A percentile compares a stretch with the other conserved stretches of the same genome.
Conservation (phyloP, 192 early-diverging fungal genomes). For the Diversispora eburnea region DNA sequence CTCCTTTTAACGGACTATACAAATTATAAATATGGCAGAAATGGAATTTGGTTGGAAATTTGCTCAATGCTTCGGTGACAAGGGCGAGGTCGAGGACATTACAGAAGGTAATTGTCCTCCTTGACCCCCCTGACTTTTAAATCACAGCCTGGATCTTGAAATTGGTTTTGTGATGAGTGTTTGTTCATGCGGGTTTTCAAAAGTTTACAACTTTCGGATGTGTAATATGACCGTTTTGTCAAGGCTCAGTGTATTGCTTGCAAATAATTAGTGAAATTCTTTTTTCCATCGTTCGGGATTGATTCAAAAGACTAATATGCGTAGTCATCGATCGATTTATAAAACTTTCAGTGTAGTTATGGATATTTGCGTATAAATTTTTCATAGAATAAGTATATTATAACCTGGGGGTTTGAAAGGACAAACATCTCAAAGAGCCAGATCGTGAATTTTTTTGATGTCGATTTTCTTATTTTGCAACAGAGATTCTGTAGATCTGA, state of each 20-base stretch:
- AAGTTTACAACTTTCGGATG: background rate
- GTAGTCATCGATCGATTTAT: too few species aligned
- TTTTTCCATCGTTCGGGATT: background rate
- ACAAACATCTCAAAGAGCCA: background rate
- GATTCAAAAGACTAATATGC: background rate
- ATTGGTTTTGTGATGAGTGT: background rate
- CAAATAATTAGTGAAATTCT: background rate
- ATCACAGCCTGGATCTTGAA: background rate
- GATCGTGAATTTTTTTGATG: conserved; percentile 31
- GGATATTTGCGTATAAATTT: background rate
- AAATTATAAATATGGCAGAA: conserved; percentile 30
- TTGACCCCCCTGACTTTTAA: conserved; percentile 8
- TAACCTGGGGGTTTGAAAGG: background rate
- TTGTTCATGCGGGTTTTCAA: background rate
- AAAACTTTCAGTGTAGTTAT: background rate
- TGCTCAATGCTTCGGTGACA: conserved; percentile 99
- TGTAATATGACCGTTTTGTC: background rate
- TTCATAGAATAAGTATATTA: background rate
- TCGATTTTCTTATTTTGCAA: conserved; percentile 21
- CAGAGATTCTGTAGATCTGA: conserved; percentile 27
- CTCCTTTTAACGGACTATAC: conserved; percentile 16
- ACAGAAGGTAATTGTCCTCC: conserved; percentile 82
- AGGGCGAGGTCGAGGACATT: conserved; percentile 96
- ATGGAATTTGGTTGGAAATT: conserved; percentile 74
- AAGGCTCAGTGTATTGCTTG: background rate